Percentiles rank a stretch among this genome's conserved stretches.
phyloP scores from a whole-genome alignment of 441 rosid species.

The Rhodomyrtus psidioides region DNA sequence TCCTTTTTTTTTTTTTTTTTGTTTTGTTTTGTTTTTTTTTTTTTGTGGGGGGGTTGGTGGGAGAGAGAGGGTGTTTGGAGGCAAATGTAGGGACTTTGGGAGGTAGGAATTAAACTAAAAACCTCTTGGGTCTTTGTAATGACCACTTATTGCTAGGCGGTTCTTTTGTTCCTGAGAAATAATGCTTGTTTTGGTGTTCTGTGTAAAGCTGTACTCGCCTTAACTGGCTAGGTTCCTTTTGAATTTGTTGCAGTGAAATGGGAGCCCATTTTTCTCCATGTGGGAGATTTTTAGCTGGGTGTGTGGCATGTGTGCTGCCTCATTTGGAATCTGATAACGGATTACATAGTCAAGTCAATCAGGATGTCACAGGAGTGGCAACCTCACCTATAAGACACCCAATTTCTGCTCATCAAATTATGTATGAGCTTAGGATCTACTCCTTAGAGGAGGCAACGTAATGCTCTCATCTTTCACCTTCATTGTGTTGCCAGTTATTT shows the following conservation, averaged over 20 bases:
- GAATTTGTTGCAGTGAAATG: conserved; percentile 74
- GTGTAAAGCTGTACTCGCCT: not conserved
- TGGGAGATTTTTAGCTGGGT: conserved; percentile 84
- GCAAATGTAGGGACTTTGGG: not conserved
- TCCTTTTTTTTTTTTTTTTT: not conserved
- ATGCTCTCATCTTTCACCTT: conserved; percentile 8
- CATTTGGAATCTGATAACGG: conserved; percentile 61
- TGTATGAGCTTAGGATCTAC: conserved; percentile 90
- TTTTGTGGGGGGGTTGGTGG: fast-evolving
- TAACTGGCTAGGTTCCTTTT: not conserved
- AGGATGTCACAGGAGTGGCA: conserved; percentile 43
- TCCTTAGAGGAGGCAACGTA: conserved; percentile 94
- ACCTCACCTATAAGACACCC: conserved; percentile 94
- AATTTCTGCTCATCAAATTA: conserved; percentile 68
- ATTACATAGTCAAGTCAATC: conserved; percentile 41
- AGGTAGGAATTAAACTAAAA: not conserved
- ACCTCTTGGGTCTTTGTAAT: not conserved
- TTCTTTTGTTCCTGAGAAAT: not conserved
- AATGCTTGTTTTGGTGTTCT: not conserved
- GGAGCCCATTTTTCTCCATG: conserved; percentile 98
- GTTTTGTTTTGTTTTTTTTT: too few relatives aligned
- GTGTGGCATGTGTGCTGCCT: conserved; percentile 86
- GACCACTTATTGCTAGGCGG: not conserved
- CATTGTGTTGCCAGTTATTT: not conserved
- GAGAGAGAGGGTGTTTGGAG: not conserved